These are phyloP conservation scores for Sicyos edulis DNA, from an alignment of 306 rosid genomes.

Conservation along the genomic window DNA sequence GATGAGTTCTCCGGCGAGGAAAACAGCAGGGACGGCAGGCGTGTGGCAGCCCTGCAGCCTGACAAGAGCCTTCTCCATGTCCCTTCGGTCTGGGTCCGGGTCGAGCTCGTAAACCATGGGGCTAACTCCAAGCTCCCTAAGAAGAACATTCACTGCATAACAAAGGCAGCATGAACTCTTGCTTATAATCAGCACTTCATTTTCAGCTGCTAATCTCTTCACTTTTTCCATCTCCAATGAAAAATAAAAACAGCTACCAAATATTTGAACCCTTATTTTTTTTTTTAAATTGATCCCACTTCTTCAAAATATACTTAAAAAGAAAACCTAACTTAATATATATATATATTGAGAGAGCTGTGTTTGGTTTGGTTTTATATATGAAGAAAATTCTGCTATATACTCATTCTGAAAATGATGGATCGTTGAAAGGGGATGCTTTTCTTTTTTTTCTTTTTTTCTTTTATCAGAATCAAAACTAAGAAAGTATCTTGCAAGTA, in stretches of 20 bases:
- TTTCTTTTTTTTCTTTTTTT: too few species aligned
- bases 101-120: conserved; percentile 55
- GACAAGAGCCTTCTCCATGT: conserved; percentile 55
- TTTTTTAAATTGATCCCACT: too few species aligned
- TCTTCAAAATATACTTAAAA: too few species aligned
- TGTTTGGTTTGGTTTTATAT: too few species aligned
- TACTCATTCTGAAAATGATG: too few species aligned
- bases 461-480: too few species aligned
- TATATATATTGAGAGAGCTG: too few species aligned
- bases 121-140: conserved; percentile 40
- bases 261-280: too few species aligned
- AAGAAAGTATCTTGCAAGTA: neutral
- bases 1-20: conserved; percentile 47
- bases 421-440: too few species aligned
- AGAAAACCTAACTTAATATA: too few species aligned
- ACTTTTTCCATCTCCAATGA: conserved; percentile 48
- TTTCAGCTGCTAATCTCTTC: conserved; percentile 43
- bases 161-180: conserved; percentile 65
- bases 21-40: conserved; percentile 58
- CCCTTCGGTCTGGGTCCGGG: conserved; percentile 50
- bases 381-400: neutral
- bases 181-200: conserved; percentile 57
- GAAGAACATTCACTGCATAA: conserved; percentile 46
- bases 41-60: conserved; percentile 36
- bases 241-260: too few species aligned